Evolutionary conservation across 75 land plant genomes (phyloP), one percentile per base, ranked within the genome.

Genomic region (Pinus taeda): DNA sequence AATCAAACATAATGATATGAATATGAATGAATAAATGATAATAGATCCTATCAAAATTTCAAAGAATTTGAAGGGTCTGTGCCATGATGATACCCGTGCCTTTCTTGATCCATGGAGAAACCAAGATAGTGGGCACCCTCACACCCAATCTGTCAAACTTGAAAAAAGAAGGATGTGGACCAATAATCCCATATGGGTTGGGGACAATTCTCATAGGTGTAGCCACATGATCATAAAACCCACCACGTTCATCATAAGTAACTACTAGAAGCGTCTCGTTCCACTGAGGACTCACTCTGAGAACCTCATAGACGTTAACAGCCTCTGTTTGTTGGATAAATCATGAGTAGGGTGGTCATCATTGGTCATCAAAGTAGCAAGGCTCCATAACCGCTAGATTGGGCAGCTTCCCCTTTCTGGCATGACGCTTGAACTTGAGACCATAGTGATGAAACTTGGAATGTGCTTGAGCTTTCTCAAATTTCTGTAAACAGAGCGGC

Each of bases 311-410:
- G 3, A 92, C 92, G 80, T 90, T 90, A 64, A 92, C 86, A 56
- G 81, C 74, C 75, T 80, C 83, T 92, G 94, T 29, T 92, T 92
- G 33, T 90, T 78, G 26, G 78, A 60, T 13, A 92, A 84, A 79
- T 92, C 94, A 74, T 92, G 94, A 17, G 94, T 86, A 1, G 94
- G 94, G 72, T 92, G 94, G 69, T 92, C 94, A 60, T 92, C 94
- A 71, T 90, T 92, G 11, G 83, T 90, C 4, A 81, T 92, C 95
- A 60, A 88, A 88, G 79, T 86, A 92, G 3, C 93, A 67, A 57
- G 80, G 95, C 83, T 92, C 95, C 29, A 92, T n/a, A 33, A 92
- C 93, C 20, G 79, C 88, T 62, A 85, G 88, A 79, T 88, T 88
- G 12, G 95, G 93, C 36, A 92, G 84, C 58, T 69, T 86, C 59